Base-by-base conservation (phyloP, 192 early-diverging fungal species). In the Umbelopsis vinacea region DNA sequence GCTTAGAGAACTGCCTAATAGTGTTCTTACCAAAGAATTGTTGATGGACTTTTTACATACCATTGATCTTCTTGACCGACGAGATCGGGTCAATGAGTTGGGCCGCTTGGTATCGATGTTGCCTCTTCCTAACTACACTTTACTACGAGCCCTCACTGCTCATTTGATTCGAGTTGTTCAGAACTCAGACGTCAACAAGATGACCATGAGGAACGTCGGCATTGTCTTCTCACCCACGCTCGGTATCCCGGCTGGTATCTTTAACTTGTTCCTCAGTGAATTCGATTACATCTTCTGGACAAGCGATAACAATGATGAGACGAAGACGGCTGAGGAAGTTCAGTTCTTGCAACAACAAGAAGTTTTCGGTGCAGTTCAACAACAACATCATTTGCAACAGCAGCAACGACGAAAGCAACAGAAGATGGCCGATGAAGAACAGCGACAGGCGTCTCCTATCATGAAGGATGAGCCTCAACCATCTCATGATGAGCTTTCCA, bases 141-240 rank as follows among this genome's bases (percentile, higher is more conserved):
- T 97, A 33, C 81, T 99, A 24, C 88, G 92, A 40, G 90, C 91
- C 4, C 79, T 99, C 66, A 92, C 93, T 1, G 96, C 91, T 0
- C 97, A 99, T 71, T 87, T 99, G 67, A 91, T 97, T 66, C 82
- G 92, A 46, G 90, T 99, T 52, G 97, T 98, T 22, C 90, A 92
- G 68, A 85, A 89, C 60, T 84, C 89, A 12, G 89, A 90, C 38
- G 81, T 89, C 29, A 99, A 99, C 84, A 92, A 91, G 78, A 99
- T 99, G 97, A 97, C 92, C 7, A 85, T 96, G 63, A 89, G 93
- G 24, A 98, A 98, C 85, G 89, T 99, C 46, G 93, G 95, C 55
- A 99, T 98, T 69, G 96, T 99, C 6, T 98, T 98, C 73, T 91
- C 94, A 37, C 96, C 96, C 21, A 97, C 97, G 6, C 83, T 99